Base-by-base conservation (phyloP, 441 rosid genomes). In the Bruguiera hainesii region DNA sequence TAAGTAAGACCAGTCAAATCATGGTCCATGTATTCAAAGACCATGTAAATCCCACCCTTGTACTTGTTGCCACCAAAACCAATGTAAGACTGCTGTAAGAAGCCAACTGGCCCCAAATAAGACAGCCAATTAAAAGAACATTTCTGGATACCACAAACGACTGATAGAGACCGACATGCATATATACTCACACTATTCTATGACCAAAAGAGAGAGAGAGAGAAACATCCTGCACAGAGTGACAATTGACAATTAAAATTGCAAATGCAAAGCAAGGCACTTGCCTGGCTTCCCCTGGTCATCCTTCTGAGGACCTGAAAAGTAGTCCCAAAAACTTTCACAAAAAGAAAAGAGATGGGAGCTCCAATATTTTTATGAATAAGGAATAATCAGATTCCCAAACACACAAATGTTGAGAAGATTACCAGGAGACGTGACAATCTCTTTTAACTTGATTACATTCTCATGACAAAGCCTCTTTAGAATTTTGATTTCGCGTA, bases 1-100 rank as follows among this genome's bases (percentile, higher is more conserved):
- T 95, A 93, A 73, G 98, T 84, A 69, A 94, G 97, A 66, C 99
- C 99, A 18, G 96, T 91, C 81, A 94, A 81, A 76, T 95, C 98
- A 79, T 95, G 99, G 78, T 95, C 99, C 99, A 95, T 95, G 82
- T 95, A 95, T 76, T 95, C 98, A 61, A 91, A 95, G 48, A 95
- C 99, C 98, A 95, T 91, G 79, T 93, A 93, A 71, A 88, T 90
- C 66, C 97, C 87, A 57, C 98, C 98, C 66, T 87, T 89, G 68
- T 95, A 89, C 79, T 95, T 95, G 76, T 89, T 90, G 68, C 92
- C 96, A 80, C 89, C 99, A 80, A 63, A 73, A 71, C 20, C 7
- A 67, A 53, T 61, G 28, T 0, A 26, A 30, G 5, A 35, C 21
- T 33, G 37, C 0, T 46, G 23, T 71, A 31, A 71, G 61, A 57